Conservation (phyloP, 768 basidiomycete species). For the Auriscalpium orientale region DNA sequence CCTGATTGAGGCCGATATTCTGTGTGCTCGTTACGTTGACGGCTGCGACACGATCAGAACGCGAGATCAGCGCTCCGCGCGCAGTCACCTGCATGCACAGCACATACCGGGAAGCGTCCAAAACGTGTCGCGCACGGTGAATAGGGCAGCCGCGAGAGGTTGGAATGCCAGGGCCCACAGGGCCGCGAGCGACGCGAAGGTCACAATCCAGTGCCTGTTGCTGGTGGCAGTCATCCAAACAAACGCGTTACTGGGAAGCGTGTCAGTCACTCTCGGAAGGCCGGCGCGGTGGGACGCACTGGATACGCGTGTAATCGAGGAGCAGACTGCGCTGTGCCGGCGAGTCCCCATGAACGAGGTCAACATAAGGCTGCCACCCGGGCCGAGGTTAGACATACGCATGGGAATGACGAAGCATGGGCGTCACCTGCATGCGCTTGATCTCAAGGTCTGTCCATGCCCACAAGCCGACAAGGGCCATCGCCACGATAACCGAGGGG, state of each 20-base stretch:
- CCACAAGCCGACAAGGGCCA: constrained; percentile 44
- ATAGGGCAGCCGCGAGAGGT: constrained; percentile 44
- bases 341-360: constrained; percentile 48
- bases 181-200: constrained; percentile 40
- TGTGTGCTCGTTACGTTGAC: constrained; percentile 29
- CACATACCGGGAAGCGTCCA: constrained; percentile 32
- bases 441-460: constrained; percentile 52
- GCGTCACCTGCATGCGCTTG: constrained; percentile 45
- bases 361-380: constrained; percentile 42
- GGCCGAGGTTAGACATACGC: background rate
- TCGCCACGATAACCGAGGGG: constrained; percentile 44
- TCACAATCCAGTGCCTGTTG: constrained; percentile 46
- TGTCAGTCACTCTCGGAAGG: background rate
- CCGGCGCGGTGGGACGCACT: constrained; percentile 22
- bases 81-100: background rate
- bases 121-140: constrained; percentile 41
- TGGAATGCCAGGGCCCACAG: constrained; percentile 41
- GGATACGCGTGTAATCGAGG: constrained; percentile 48
- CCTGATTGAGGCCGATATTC: constrained; percentile 38
- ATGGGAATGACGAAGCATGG: background rate
- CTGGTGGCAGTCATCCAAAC: constrained; percentile 38
- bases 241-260: constrained; percentile 33
- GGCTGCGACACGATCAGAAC: constrained; percentile 19
- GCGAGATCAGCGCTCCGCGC: too few relatives aligned
- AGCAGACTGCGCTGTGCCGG: constrained; percentile 44